Conservation (phyloP, 768 basidiomycete species). For the Boletus barrowsii region DNA sequence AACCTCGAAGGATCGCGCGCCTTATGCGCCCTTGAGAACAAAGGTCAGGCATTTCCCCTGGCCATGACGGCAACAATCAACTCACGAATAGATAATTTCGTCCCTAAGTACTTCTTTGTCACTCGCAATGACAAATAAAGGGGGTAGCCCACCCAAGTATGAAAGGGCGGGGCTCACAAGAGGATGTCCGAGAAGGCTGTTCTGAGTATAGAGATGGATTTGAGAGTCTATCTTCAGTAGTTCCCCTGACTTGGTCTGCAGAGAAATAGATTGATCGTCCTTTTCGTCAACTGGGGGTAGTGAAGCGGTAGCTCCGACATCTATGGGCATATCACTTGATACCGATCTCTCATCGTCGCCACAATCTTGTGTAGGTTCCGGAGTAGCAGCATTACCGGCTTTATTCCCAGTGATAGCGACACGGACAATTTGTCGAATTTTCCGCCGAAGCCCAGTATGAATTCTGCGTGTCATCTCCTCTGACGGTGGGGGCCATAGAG, state of each 20-base stretch:
- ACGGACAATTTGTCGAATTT: conserved; percentile 56
- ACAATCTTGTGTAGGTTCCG: conserved; percentile 4
- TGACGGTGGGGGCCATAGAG: conserved; percentile 73
- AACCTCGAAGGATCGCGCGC: conserved; percentile 81
- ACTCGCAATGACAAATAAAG: conserved; percentile 78
- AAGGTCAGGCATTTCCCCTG: neutral
- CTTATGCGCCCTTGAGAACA: conserved; percentile 69
- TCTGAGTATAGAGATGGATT: conserved; percentile 84
- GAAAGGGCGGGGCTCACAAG: conserved; percentile 77
- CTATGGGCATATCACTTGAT: conserved; percentile 36
- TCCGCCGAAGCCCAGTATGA: conserved; percentile 56
- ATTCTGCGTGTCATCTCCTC: conserved; percentile 58
- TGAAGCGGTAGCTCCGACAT: conserved; percentile 48
- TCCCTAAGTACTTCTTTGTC: conserved; percentile 92
- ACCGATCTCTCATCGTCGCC: conserved; percentile 8
- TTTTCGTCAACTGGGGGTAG: conserved; percentile 38
- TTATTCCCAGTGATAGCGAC: conserved; percentile 25
- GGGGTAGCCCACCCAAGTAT: conserved; percentile 89
- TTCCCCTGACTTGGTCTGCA: conserved; percentile 51
- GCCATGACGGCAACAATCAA: conserved; percentile 8
- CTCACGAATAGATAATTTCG: conserved; percentile 84
- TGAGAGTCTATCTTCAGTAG: conserved; percentile 57
- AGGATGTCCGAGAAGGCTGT: conserved; percentile 73
- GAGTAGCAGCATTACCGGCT: neutral
- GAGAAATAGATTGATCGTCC: conserved; percentile 43